These are phyloP conservation scores for Ramaria sp. DNA, from an alignment of 768 basidiomycete species.

Conservation along the genomic window DNA sequence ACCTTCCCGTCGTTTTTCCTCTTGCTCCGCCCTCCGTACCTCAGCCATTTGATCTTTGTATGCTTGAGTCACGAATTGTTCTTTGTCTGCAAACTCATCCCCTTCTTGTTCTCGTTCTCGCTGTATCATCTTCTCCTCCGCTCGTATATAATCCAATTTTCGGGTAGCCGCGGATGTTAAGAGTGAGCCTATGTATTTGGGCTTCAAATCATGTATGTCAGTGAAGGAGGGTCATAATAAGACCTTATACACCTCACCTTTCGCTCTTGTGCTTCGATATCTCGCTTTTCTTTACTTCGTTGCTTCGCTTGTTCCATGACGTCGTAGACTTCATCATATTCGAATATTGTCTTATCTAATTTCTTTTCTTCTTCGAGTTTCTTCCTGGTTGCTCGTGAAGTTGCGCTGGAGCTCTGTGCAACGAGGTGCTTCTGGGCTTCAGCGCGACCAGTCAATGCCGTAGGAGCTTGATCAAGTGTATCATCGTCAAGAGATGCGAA, in stretches of 20 bases:
- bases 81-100: slow-evolving; percentile 88
- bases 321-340: slow-evolving; percentile 97
- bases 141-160: slow-evolving; percentile 77
- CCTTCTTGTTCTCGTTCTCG: slow-evolving; percentile 88
- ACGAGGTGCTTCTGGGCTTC: slow-evolving; percentile 43
- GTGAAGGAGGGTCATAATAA: slow-evolving; percentile 1
- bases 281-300: slow-evolving; percentile 64
- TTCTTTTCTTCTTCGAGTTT: slow-evolving; percentile 70
- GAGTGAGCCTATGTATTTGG: slow-evolving; percentile 84
- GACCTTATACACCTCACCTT: slow-evolving; percentile 42
- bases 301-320: slow-evolving; percentile 83
- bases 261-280: slow-evolving; percentile 61
- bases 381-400: slow-evolving; percentile 58
- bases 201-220: slow-evolving; percentile 35
- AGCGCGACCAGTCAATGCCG: slow-evolving; percentile 26
- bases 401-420: slow-evolving; percentile 41
- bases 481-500: slow-evolving; percentile 47
- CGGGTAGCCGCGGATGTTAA: slow-evolving; percentile 78
- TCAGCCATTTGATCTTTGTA: slow-evolving; percentile 97
- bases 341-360: slow-evolving; percentile 75
- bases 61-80: slow-evolving; percentile 93
- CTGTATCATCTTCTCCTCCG: slow-evolving; percentile 97
- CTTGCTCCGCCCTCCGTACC: slow-evolving; percentile 82
- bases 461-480: slow-evolving; percentile 34
- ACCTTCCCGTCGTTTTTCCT: slow-evolving; percentile 87